Percentiles rank a stretch among this genome's conserved stretches.
These are phyloP conservation scores for Monosporascus sp. DNA, from an alignment of 2,329 filamentous ascomycete species.

Conservation along the genomic window DNA sequence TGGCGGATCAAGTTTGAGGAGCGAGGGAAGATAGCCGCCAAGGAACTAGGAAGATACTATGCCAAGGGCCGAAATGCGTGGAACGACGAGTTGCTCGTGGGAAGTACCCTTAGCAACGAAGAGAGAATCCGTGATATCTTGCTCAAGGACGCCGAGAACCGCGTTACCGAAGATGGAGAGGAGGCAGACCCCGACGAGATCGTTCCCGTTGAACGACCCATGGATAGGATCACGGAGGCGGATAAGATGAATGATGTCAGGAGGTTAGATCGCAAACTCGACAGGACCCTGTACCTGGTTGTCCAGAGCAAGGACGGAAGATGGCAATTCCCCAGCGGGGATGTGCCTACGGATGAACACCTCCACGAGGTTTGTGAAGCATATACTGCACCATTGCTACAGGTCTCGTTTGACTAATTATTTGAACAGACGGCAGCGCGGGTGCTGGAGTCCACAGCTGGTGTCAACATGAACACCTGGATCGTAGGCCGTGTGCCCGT, in stretches of 20 bases:
- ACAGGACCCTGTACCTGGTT: slow-evolving; percentile 80
- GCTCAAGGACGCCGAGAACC: slow-evolving; percentile 67
- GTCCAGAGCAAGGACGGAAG: slow-evolving; percentile 65
- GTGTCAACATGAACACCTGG: slow-evolving; percentile 98
- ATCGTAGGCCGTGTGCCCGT: slow-evolving; percentile 86
- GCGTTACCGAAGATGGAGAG: slow-evolving; percentile 56
- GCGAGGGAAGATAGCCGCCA: slow-evolving; percentile 65
- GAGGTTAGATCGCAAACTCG: slow-evolving; percentile 74
- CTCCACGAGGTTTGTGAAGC: slow-evolving; percentile 67
- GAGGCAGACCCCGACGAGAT: slow-evolving; percentile 52
- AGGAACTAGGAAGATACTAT: slow-evolving; percentile 82
- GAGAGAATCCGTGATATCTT: slow-evolving; percentile 62
- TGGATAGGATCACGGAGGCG: slow-evolving; percentile 68
- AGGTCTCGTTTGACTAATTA: slow-evolving; percentile 11
- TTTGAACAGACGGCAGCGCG: slow-evolving; percentile 68
- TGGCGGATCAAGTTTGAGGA: slow-evolving; percentile 83
- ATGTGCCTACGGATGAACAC: slow-evolving; percentile 64
- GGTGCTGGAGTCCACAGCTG: slow-evolving; percentile 69
- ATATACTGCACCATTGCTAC: neutral
- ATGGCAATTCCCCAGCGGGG: slow-evolving; percentile 79
- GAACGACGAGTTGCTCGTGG: slow-evolving; percentile 86
- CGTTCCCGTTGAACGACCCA: slow-evolving; percentile 64
- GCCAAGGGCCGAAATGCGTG: slow-evolving; percentile 65
- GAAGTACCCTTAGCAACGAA: slow-evolving; percentile 60
- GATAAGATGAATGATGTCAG: slow-evolving; percentile 68